Percentiles rank a stretch among this genome's conserved stretches.
phyloP scores from a whole-genome alignment of 1,284 basidiomycete genomes.

The Chalciporus sp. region DNA sequence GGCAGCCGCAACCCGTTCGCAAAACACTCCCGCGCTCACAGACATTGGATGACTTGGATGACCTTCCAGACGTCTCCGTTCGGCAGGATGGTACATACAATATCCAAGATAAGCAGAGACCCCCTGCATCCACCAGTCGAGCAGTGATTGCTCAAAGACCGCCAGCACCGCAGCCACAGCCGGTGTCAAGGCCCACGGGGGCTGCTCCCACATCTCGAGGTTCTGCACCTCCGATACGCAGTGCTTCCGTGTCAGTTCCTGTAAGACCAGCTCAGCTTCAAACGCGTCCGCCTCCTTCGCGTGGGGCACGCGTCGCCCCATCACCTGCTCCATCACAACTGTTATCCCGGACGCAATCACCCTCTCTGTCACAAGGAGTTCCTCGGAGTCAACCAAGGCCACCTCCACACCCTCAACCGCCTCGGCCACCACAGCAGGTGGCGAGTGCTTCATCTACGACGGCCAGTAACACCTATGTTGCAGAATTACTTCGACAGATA shows the following conservation, averaged over 20 bases:
- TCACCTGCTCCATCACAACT: conserved; percentile 30
- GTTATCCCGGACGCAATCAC: conserved; percentile 14
- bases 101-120: conserved; percentile 28
- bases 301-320: conserved; percentile 9
- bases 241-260: conserved; percentile 12
- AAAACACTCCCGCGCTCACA: conserved; percentile 17
- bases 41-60: conserved; percentile 44
- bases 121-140: conserved; percentile 11
- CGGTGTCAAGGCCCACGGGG: conserved; percentile 5
- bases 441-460: conserved; percentile 8
- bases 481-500: conserved; percentile 43
- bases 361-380: conserved; percentile 27
- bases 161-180: conserved; percentile 1
- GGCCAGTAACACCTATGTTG: conserved; percentile 8
- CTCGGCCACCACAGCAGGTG: conserved; percentile 5
- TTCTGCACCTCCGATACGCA: conserved; percentile 11
- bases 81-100: conserved; percentile 42
- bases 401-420: conserved; percentile 1
- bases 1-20: conserved; percentile 17
- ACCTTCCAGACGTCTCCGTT: conserved; percentile 62
- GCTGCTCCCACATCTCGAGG: conserved; percentile 13
- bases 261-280: conserved; percentile 11
- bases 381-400: conserved; percentile 16
- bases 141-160: conserved; percentile 8
- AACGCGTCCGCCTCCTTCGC: conserved; percentile 21